These are phyloP conservation scores for Phytophthora citricola DNA, from an alignment of 352 stramenopile genomes.

Conservation along the genomic window DNA sequence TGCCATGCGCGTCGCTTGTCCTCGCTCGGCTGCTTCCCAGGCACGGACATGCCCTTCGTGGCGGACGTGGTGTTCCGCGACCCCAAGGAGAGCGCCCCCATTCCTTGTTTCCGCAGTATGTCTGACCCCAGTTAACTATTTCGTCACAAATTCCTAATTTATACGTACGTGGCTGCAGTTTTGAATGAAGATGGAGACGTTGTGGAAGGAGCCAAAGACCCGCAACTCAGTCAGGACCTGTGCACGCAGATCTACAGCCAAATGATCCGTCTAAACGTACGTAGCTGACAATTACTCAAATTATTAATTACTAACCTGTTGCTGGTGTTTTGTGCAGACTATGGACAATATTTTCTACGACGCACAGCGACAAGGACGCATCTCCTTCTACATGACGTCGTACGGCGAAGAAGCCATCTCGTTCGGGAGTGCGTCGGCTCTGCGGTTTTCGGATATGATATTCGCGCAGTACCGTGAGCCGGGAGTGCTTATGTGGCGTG, in stretches of 20 bases:
- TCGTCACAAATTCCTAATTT: background rate
- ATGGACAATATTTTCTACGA: constrained; percentile 99
- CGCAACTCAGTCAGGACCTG: constrained; percentile 78
- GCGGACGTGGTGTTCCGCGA: constrained; percentile 89
- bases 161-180: constrained; percentile 49
- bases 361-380: constrained; percentile 97
- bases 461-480: constrained; percentile 98
- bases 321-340: constrained; percentile 52
- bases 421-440: constrained; percentile 93
- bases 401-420: constrained; percentile 96
- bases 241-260: constrained; percentile 89
- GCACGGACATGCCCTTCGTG: constrained; percentile 90
- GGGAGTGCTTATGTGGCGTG: constrained; percentile 98
- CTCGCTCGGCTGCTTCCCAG: constrained; percentile 68
- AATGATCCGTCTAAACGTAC: constrained; percentile 85
- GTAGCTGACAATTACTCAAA: background rate
- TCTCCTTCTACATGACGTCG: constrained; percentile 98
- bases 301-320: constrained; percentile 6
- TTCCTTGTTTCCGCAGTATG: constrained; percentile 92
- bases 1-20: constrained; percentile 15
- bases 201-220: constrained; percentile 70
- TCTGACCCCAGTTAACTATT: background rate
- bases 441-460: constrained; percentile 92
- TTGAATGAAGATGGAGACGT: constrained; percentile 88
- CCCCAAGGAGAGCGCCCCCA: constrained; percentile 81